Conservation (phyloP, 495 filamentous ascomycete genomes). For the Aspergillus carlsbadensis region DNA sequence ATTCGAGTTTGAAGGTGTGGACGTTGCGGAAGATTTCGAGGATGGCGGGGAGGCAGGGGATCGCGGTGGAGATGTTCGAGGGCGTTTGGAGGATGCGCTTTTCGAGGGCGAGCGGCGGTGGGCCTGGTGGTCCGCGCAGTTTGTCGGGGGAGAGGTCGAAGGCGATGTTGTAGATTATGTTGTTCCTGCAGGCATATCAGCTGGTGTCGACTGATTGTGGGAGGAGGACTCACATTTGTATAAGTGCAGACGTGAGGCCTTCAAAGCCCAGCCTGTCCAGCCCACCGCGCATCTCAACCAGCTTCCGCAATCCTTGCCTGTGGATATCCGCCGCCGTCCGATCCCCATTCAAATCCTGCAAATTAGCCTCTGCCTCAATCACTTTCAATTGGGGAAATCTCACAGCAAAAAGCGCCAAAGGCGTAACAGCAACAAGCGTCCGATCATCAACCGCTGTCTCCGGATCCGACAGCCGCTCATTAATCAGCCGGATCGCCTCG, state of each 20-base stretch:
- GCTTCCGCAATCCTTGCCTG: background rate
- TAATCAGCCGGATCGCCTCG: constrained; percentile 4
- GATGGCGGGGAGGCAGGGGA: background rate
- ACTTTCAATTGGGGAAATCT: background rate
- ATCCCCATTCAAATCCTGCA: constrained; percentile 2
- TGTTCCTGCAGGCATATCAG: background rate
- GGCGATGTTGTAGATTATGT: constrained; percentile 1
- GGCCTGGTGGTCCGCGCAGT: background rate
- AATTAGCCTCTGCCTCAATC: background rate
- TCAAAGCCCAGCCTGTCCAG: constrained; percentile 4
- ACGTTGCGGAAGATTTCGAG: background rate
- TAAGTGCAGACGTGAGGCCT: background rate
- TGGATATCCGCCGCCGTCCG: background rate
- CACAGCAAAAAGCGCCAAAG: constrained; percentile 5
- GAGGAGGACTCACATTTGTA: background rate
- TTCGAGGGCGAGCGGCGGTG: constrained; percentile 1
- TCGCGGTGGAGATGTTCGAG: background rate
- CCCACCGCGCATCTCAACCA: background rate
- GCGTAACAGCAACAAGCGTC: constrained; percentile 2
- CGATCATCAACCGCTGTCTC: constrained; percentile 3
- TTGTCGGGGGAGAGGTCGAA: background rate
- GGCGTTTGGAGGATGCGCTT: background rate
- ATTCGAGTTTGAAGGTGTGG: background rate
- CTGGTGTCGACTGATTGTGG: background rate
- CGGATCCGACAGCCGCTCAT: constrained; percentile 3